Conservation (phyloP, 2,329 filamentous ascomycete species). For the Beauveria bassiana region DNA sequence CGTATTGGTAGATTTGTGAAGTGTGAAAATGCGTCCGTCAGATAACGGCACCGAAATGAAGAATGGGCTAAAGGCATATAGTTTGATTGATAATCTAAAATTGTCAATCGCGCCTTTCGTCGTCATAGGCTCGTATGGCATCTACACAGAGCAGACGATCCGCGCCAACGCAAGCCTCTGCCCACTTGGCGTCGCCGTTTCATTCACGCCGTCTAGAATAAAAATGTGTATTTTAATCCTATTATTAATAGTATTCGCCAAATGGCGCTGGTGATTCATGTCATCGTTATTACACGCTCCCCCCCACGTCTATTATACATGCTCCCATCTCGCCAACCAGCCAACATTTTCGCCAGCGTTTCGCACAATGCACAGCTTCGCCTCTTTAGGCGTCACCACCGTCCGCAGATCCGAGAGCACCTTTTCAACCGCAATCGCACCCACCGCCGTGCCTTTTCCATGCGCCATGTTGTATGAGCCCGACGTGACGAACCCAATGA, state of each 20-base stretch:
- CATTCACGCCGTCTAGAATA: neutral
- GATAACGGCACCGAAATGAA: too few relatives aligned
- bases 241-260: neutral
- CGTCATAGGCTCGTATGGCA: neutral
- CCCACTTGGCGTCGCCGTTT: neutral
- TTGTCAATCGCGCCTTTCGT: slow-evolving; percentile 9
- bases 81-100: neutral
- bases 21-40: too few relatives aligned
- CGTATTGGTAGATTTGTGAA: neutral
- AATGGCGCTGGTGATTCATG: neutral
- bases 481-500: slow-evolving; percentile 85
- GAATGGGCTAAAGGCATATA: too few relatives aligned
- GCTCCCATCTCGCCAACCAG: slow-evolving; percentile 72
- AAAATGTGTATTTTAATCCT: neutral
- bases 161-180: neutral
- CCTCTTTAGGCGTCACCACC: slow-evolving; percentile 29
- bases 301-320: slow-evolving; percentile 33
- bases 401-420: slow-evolving; percentile 33
- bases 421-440: slow-evolving; percentile 55
- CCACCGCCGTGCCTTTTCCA: slow-evolving; percentile 69
- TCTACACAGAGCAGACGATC: too few relatives aligned
- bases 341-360: slow-evolving; percentile 73
- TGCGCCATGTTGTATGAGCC: slow-evolving; percentile 75
- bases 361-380: slow-evolving; percentile 66
- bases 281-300: neutral